These are phyloP conservation scores for Nicotiana obtusifolia DNA, from an alignment of 257 asterid genomes.

Conservation along the genomic window DNA sequence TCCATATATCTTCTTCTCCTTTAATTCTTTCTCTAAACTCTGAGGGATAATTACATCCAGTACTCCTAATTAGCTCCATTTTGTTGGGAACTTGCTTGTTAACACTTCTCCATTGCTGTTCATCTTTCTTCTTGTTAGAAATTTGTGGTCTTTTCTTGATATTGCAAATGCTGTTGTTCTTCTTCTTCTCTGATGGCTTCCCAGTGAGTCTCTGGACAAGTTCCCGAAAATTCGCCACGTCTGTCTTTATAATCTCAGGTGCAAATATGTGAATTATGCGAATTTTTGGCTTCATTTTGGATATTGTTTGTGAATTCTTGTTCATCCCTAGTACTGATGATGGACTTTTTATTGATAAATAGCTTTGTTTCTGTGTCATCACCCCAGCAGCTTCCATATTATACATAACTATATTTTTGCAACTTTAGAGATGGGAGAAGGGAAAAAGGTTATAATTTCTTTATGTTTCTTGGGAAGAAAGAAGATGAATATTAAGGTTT, in stretches of 20 bases:
- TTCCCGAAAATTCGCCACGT: conserved; percentile 63
- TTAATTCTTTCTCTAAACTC: conserved; percentile 40
- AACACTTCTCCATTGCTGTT: no score
- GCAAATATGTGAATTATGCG: conserved; percentile 91
- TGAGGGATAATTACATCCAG: background rate
- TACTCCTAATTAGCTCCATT: background rate
- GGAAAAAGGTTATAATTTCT: background rate
- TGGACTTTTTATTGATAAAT: conserved; percentile 24
- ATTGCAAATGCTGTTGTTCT: background rate
- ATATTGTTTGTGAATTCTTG: conserved; percentile 51
- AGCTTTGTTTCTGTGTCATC: conserved; percentile 32
- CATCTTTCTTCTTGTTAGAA: background rate
- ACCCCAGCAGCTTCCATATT: conserved; percentile 27
- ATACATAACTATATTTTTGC: background rate
- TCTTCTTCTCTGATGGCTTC: conserved; percentile 40
- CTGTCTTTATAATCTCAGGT: conserved; percentile 85
- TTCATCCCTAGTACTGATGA: conserved; percentile 35
- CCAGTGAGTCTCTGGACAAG: conserved; percentile 89
- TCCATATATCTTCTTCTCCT: conserved; percentile 84
- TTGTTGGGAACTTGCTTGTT: background rate
- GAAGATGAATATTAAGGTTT: conserved; percentile 9
- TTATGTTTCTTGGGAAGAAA: background rate
- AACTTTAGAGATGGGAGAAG: background rate
- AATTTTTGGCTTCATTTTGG: conserved; percentile 62
- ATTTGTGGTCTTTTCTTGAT: conserved; percentile 4